Percentiles rank a stretch among this genome's conserved stretches.
Evolutionary conservation across 352 stramenopile genomes (phyloP).

Genomic region (Blastocystis sp.): DNA sequence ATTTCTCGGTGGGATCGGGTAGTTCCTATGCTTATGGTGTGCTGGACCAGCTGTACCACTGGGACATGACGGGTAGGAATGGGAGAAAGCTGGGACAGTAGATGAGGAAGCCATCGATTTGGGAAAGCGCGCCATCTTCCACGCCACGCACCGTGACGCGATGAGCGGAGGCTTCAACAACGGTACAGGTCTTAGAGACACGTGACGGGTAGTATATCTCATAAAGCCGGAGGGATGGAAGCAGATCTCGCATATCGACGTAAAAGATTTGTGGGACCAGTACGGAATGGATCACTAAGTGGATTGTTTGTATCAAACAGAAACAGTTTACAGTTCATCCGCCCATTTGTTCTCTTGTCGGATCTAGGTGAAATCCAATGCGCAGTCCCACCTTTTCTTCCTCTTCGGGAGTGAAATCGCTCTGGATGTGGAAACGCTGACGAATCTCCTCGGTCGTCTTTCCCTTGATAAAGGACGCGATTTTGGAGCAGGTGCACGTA

Average conservation of each 20-base stretch:
- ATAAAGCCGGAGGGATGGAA: conserved; percentile 91
- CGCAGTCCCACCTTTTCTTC: conserved; percentile 81
- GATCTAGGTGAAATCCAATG: neutral
- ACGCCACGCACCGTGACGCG: conserved; percentile 94
- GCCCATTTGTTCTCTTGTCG: conserved; percentile 99
- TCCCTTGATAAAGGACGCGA: conserved; percentile 77
- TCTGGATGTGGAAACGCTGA: conserved; percentile 98
- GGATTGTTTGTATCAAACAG: conserved; percentile 9
- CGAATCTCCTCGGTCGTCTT: conserved; percentile 98
- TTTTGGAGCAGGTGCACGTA: conserved; percentile 68
- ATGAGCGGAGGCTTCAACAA: conserved; percentile 94
- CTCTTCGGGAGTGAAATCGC: conserved; percentile 98
- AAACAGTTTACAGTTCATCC: conserved; percentile 70
- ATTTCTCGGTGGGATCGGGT: conserved; percentile 95
- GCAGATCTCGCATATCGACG: conserved; percentile 88
- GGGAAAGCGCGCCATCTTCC: conserved; percentile 94
- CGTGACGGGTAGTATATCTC: conserved; percentile 72
- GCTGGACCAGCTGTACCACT: conserved; percentile 87
- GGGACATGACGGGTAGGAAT: conserved; percentile 62
- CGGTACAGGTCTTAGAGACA: neutral
- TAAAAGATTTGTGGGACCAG: conserved; percentile 93
- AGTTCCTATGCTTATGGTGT: conserved; percentile 98
- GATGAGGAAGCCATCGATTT: conserved; percentile 97
- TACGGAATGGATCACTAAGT: conserved; percentile 61
- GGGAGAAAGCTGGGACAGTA: conserved; percentile 65